phyloP scores from a whole-genome alignment of 1,139 yeast species.

The Saccharomyces hybrid region DNA sequence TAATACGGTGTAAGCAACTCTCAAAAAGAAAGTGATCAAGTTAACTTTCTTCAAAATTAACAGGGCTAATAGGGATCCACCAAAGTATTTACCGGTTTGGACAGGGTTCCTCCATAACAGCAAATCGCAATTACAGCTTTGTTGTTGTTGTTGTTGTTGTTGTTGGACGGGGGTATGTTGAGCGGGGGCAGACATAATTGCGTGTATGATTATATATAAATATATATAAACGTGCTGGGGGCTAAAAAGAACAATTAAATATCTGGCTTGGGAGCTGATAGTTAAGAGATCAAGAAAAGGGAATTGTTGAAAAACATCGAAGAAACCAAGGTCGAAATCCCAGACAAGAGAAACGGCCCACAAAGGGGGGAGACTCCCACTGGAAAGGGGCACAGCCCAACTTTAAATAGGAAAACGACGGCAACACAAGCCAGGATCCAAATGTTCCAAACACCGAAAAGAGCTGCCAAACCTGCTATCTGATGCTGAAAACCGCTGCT shows the following conservation, averaged over 20 bases:
- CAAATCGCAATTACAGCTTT: slow-evolving; percentile 34
- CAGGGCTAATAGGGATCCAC: slow-evolving; percentile 51
- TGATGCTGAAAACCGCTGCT: background rate
- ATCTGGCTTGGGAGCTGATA: too few relatives aligned
- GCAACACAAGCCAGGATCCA: background rate
- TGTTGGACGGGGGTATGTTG: background rate
- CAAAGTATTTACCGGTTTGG: slow-evolving; percentile 71
- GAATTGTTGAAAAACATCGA: background rate
- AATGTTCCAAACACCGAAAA: background rate
- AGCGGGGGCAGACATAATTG: background rate
- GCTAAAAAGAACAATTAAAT: background rate
- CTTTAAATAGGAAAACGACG: background rate
- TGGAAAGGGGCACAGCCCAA: background rate
- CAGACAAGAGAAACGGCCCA: background rate
- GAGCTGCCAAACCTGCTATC: background rate
- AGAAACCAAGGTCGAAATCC: background rate
- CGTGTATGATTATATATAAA: background rate
- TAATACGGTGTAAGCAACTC: slow-evolving; percentile 31
- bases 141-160: background rate
- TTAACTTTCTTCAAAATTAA: slow-evolving; percentile 63
- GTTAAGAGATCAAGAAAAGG: background rate
- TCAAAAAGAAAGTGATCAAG: slow-evolving; percentile 61
- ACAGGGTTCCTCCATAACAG: slow-evolving; percentile 82
- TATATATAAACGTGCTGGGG: background rate
- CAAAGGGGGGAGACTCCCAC: background rate